Percentiles rank a stretch among this genome's conserved stretches.
Conservation (phyloP, 2,329 filamentous ascomycete species). For the Exophiala dermatitidis region DNA sequence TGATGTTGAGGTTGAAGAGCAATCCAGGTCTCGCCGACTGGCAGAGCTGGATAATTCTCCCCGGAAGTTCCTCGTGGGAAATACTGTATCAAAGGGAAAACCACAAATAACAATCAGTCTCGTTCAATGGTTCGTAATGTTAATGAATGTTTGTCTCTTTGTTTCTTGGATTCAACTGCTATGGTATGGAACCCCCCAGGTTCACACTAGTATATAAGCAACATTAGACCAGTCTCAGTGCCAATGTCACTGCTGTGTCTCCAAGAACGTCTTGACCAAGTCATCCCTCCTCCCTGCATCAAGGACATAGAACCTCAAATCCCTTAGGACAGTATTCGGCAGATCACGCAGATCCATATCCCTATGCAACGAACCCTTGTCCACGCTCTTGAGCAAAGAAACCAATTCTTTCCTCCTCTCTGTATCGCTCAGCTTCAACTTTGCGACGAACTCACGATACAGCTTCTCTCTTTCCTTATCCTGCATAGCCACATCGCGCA, state of each 20-base stretch:
- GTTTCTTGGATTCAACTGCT: too few species aligned
- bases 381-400: conserved; percentile 34
- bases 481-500: conserved; percentile 47
- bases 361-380: neutral
- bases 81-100: too few species aligned
- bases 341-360: conserved; percentile 6
- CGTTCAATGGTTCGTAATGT: too few species aligned
- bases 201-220: too few species aligned
- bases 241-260: neutral
- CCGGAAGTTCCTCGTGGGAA: too few species aligned
- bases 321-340: conserved; percentile 11
- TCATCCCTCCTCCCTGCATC: conserved; percentile 22
- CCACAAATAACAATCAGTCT: too few species aligned
- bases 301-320: conserved; percentile 23
- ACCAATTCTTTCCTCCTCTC: conserved; percentile 42
- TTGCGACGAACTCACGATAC: conserved; percentile 42
- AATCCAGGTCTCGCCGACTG: too few species aligned
- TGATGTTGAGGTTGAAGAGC: too few species aligned
- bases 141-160: too few species aligned
- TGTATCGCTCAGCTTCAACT: conserved; percentile 41
- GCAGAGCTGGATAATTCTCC: too few species aligned
- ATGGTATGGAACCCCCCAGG: too few species aligned
- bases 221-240: too few species aligned
- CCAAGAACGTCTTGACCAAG: conserved; percentile 21
- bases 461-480: conserved; percentile 45